A percentile compares a stretch with the other conserved stretches of the same genome.
These are phyloP conservation scores for Amauroascus verrucosus DNA, from an alignment of 2,329 filamentous ascomycete species.

Conservation along the genomic window DNA sequence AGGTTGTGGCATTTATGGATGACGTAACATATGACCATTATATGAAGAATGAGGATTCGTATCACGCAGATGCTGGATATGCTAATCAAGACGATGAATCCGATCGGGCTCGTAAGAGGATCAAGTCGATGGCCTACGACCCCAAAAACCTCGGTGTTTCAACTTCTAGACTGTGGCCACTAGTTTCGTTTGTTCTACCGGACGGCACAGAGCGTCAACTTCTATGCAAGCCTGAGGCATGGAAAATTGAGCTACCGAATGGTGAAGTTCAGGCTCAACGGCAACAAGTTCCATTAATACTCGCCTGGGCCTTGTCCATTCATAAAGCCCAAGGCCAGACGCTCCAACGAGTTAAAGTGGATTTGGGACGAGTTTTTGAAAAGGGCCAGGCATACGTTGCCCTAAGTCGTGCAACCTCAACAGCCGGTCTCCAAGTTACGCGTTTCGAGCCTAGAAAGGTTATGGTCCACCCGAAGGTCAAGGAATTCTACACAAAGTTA, in stretches of 20 bases:
- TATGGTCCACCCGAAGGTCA: conserved; percentile 82
- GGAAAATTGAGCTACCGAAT: conserved; percentile 95
- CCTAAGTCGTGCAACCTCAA: conserved; percentile 79
- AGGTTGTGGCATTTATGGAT: conserved; percentile 70
- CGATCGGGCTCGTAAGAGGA: conserved; percentile 36
- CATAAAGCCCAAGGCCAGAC: conserved; percentile 98
- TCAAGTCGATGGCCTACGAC: conserved; percentile 48
- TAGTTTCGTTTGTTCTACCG: conserved; percentile 71
- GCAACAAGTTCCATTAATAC: conserved; percentile 71
- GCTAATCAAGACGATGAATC: conserved; percentile 40
- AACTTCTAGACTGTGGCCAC: conserved; percentile 56
- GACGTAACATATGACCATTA: conserved; percentile 52
- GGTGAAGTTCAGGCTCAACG: conserved; percentile 88
- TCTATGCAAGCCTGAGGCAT: conserved; percentile 75
- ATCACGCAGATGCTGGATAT: conserved; percentile 36
- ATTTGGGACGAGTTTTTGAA: conserved; percentile 85
- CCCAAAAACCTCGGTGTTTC: conserved; percentile 38
- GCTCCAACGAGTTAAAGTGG: conserved; percentile 84
- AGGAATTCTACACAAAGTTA: conserved; percentile 74
- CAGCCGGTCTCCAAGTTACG: conserved; percentile 76
- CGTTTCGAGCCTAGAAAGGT: conserved; percentile 85
- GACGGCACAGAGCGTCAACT: conserved; percentile 68
- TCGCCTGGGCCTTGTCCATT: conserved; percentile 94
- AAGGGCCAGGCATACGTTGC: conserved; percentile 97
- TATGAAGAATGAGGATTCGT: conserved; percentile 46